Base-by-base conservation (phyloP, 257 asterid genomes). In the Ballota nigra region DNA sequence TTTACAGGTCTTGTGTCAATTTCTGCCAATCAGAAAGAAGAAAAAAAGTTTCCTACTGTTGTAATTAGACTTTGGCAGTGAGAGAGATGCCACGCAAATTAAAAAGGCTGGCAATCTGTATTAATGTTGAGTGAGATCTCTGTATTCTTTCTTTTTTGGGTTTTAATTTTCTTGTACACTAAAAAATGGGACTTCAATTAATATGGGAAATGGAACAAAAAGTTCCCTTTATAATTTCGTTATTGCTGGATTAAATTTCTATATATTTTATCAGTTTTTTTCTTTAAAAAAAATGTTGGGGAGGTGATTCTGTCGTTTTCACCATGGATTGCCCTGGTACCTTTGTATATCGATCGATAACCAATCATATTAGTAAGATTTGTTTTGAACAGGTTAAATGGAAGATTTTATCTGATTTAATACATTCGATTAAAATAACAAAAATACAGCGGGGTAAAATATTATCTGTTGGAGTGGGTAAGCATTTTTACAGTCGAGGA, bases 101-200 rank as follows among this genome's bases (percentile, higher is more conserved):
- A 47, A 6, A 56, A 34, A 63, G 71, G 55, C 56, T 26, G 62
- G 52, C 62, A 73, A 43, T 23, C 68, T 64, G 66, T 49, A 47
- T 56, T 60, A 15, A 71, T 77, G 62, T 72, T 29, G 52, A 31
- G 67, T 72, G 76, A 45, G 49, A 65, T 79, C n/a, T 69, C 47
- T 74, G 77, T 65, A 70, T 79, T 79, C 24, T 41, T 41, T 53
- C 3, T 2, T 72, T 60, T 66, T 66, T 61, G 63, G 62, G 45
- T 51, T 64, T 31, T 26, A 22, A 53, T 52, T 41, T 51, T 61
- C 65, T 66, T 66, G 65, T 77, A 71, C 33, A 22, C 72, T 59
- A 10, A 33, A 45, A 65, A 18, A 15, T 67, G 57, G 59, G 23
- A 18, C 68, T 34, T 49, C 5, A 33, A 59, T 68, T 69, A 13